Evolutionary conservation across 2,329 filamentous ascomycete genomes (phyloP).

Genomic region (Chaetomium olivaceum): DNA sequence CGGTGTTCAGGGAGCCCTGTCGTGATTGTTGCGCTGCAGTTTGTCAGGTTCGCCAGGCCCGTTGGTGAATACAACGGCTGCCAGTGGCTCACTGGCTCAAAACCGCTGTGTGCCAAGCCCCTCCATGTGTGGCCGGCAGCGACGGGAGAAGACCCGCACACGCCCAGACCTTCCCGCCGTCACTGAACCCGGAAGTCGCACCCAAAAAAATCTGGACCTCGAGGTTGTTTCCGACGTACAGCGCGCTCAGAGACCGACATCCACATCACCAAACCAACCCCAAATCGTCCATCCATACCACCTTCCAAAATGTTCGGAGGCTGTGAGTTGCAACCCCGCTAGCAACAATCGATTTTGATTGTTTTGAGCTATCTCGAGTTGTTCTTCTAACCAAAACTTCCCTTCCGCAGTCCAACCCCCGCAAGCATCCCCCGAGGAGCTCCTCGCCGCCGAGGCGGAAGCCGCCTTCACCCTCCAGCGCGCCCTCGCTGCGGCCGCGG

Average conservation of each 20-base stretch:
- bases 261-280: conserved; percentile 11
- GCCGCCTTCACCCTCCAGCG: conserved; percentile 67
- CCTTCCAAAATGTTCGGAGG: conserved; percentile 60
- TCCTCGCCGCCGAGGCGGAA: conserved; percentile 67
- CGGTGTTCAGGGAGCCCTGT: conserved; percentile 4
- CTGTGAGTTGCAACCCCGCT: conserved; percentile 45
- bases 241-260: not conserved
- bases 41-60: not conserved
- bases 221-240: too few species aligned
- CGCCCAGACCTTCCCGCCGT: conserved; percentile 10
- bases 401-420: conserved; percentile 62
- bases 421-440: conserved; percentile 68
- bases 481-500: conserved; percentile 63
- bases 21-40: conserved; percentile 5
- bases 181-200: conserved; percentile 8
- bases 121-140: not conserved
- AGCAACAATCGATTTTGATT: not conserved
- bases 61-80: not conserved
- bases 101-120: conserved; percentile 8
- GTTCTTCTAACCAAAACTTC: not conserved
- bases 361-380: not conserved
- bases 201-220: conserved; percentile 16
- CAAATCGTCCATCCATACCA: not conserved
- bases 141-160: not conserved
- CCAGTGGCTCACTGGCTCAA: not conserved